Base-by-base conservation (phyloP, 2,329 filamentous ascomycete genomes). In the Trichoderma aggressivum region DNA sequence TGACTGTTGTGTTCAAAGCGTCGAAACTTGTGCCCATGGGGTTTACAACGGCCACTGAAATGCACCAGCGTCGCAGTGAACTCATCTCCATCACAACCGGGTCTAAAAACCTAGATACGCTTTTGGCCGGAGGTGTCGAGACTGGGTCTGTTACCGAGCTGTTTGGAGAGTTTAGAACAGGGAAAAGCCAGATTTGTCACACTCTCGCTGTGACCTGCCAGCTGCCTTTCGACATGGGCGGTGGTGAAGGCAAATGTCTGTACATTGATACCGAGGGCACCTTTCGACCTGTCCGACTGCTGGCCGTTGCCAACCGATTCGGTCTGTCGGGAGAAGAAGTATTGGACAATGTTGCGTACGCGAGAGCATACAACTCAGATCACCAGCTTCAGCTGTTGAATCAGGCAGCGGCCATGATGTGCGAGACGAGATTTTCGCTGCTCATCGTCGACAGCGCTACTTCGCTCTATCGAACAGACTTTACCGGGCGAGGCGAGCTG, bases 231-330 rank as follows among this genome's bases (percentile, higher is more conserved):
- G 96, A 99, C 79, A 98, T 98, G 95, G 97, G 96, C 67, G 96
- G 96, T 70, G 96, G 97, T 34, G 96, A 99, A 82, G 96, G 96
- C 60, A 99, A 99, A 80, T 99, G 97, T 78, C 86, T 99, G 63
- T 99, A 99, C 78, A 99, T 99, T 75, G 96, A 99, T 77, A 99
- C 96, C 0, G 96, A 99, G 81, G 97, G 96, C 72, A 99, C 96
- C 1, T 99, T 99, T 80, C 90, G 94, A 74, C 97, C 96, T 0
- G 94, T 98, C 3, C 91, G 96, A 68, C 85, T 97, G 18, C 87
- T 99, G 5, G 92, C 94, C 10, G 96, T 98, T 6, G 97, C 96
- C 58, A 96, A 97, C 77, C 90, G 96, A 69, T 99, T 95, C 78
- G 97, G 97, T 0, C 87, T 99, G 2, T 97, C 94, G 4, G 96